A percentile compares a stretch with the other conserved stretches of the same genome.
phyloP scores from a whole-genome alignment of 129 eudicot genomes.

The Lonicera japonica region DNA sequence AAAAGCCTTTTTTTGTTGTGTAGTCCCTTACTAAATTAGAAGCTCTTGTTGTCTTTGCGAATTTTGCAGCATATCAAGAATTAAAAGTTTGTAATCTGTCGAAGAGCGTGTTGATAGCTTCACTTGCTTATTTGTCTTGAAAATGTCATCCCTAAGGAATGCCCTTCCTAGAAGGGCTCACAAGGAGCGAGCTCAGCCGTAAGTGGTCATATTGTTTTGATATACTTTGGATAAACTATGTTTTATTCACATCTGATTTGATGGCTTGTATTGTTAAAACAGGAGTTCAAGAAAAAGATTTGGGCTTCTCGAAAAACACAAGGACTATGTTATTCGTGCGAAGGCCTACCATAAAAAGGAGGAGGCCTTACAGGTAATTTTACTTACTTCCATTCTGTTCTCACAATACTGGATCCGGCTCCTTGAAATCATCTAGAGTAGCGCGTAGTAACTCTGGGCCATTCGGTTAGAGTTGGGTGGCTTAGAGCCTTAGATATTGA shows the following conservation, averaged over 20 bases:
- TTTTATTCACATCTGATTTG: not conserved
- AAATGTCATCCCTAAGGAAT: slow-evolving; percentile 81
- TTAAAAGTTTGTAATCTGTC: no score
- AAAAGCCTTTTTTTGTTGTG: no score
- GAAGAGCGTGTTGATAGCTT: no score
- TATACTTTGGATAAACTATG: not conserved
- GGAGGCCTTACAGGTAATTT: slow-evolving; percentile 57
- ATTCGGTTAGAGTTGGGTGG: no score
- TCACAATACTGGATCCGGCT: no score
- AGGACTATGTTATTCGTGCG: slow-evolving; percentile 92
- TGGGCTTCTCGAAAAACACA: slow-evolving; percentile 89
- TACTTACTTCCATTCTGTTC: not conserved
- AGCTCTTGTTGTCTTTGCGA: no score
- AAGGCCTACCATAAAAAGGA: slow-evolving; percentile 72
- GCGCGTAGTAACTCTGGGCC: no score
- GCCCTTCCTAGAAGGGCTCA: slow-evolving; percentile 71
- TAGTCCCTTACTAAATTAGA: no score
- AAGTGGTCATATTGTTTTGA: slow-evolving; percentile 19
- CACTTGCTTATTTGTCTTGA: not conserved
- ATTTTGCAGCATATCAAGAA: no score
- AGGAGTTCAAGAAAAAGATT: slow-evolving; percentile 59
- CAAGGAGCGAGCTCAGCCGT: slow-evolving; percentile 94
- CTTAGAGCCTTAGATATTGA: no score
- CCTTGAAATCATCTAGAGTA: no score
- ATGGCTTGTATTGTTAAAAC: slow-evolving; percentile 2